A percentile compares a stretch with the other conserved stretches of the same genome.
phyloP scores from a whole-genome alignment of 164 flowering plant species.

The Aristolochia californica region DNA sequence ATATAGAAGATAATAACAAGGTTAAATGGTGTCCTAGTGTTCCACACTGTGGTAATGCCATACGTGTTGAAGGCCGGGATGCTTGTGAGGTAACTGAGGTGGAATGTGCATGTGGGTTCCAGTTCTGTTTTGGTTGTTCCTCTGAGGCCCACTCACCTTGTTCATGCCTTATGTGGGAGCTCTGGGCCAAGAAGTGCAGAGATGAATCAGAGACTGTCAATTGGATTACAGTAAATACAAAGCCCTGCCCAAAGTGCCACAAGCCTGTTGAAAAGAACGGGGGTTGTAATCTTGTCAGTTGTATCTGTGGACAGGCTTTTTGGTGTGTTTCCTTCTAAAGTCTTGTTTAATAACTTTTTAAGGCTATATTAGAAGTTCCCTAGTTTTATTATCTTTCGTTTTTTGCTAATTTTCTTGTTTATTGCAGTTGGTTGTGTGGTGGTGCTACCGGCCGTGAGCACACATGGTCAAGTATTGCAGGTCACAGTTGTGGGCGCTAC shows the following conservation, averaged over 20 bases:
- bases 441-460: conserved; percentile 49
- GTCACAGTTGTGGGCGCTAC: conserved; percentile 49
- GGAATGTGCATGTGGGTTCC: conserved; percentile 74
- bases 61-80: conserved; percentile 61
- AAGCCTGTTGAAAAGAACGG: conserved; percentile 90
- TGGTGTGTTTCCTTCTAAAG: conserved; percentile 41
- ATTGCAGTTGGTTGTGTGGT: conserved; percentile 50
- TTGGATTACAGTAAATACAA: conserved; percentile 79
- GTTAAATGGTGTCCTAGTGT: conserved; percentile 96
- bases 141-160: conserved; percentile 91
- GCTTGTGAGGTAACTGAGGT: conserved; percentile 77
- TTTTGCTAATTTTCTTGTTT: neutral
- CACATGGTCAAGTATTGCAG: conserved; percentile 34
- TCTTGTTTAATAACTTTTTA: neutral
- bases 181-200: conserved; percentile 65
- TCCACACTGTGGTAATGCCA: conserved; percentile 95
- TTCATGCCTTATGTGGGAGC: conserved; percentile 87
- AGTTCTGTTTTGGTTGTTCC: conserved; percentile 81
- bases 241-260: conserved; percentile 79
- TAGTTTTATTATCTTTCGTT: neutral
- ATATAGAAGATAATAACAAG: conserved; percentile 70
- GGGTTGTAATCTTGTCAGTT: conserved; percentile 71
- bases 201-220: conserved; percentile 80
- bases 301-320: conserved; percentile 72
- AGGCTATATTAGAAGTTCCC: neutral